These are phyloP conservation scores for Phragmites australis DNA, from an alignment of 176 grass and related monocot genomes.

Conservation along the genomic window DNA sequence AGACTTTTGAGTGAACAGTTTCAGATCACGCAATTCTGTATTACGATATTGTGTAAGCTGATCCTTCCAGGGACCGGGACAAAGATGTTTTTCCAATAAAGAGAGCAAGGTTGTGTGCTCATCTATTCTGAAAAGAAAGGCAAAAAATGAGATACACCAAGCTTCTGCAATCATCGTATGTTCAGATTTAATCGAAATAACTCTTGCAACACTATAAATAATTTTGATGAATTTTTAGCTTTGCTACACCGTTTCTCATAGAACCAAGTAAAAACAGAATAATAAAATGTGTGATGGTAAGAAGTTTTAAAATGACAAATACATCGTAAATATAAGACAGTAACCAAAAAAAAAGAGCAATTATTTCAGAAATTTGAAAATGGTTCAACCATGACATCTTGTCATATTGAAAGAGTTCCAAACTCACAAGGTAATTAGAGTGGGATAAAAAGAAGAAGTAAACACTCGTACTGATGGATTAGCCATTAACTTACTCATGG, in stretches of 20 bases:
- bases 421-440: background rate
- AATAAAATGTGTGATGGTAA: background rate
- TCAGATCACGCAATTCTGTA: conserved; percentile 56
- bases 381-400: background rate
- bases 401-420: background rate
- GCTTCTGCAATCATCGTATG: background rate
- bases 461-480: background rate
- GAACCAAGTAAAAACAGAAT: background rate
- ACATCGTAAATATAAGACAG: background rate
- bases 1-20: conserved; percentile 73
- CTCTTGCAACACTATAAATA: background rate
- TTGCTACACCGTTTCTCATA: background rate
- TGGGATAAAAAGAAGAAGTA: background rate
- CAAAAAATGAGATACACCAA: conserved; percentile 26
- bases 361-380: background rate
- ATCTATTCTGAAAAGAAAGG: conserved; percentile 64
- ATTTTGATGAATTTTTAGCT: background rate
- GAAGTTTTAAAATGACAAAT: background rate
- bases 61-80: conserved; percentile 84
- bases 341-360: background rate
- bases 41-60: conserved; percentile 68
- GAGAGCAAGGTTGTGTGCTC: conserved; percentile 60
- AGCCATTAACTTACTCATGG: conserved; percentile 61
- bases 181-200: background rate
- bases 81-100: conserved; percentile 74